phyloP scores from a whole-genome alignment of 169 alveolate species.

The Babesia divergens region DNA sequence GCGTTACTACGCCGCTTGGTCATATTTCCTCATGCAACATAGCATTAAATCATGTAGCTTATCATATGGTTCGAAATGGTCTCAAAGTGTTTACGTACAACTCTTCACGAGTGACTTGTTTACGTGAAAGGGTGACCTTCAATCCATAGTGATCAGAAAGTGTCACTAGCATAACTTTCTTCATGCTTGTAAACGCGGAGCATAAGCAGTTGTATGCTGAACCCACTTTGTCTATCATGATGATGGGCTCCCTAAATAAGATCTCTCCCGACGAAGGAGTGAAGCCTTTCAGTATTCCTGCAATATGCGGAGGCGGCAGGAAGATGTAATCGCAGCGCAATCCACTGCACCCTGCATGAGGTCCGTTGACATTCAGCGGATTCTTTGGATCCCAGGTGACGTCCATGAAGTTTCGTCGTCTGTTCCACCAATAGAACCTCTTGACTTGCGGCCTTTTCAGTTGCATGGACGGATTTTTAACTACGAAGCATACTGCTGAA shows the following conservation, averaged over 20 bases:
- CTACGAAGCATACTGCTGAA: neutral
- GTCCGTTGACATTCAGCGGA: conserved; percentile 85
- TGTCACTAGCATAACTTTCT: conserved; percentile 81
- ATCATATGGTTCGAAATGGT: conserved; percentile 2
- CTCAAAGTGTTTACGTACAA: neutral
- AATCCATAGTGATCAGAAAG: conserved; percentile 86
- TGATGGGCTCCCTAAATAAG: conserved; percentile 82
- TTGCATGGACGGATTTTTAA: conserved; percentile 9
- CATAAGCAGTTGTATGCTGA: conserved; percentile 51
- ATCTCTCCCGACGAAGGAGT: conserved; percentile 79
- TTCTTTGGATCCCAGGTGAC: conserved; percentile 88
- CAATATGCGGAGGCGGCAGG: conserved; percentile 78
- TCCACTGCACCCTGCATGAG: conserved; percentile 86
- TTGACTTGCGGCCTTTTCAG: conserved; percentile 17
- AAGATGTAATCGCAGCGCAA: conserved; percentile 85
- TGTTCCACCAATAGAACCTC: conserved; percentile 27
- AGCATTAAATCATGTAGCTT: neutral
- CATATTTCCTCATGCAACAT: too few relatives aligned
- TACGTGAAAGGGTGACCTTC: conserved; percentile 68
- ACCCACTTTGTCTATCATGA: conserved; percentile 64
- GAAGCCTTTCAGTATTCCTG: conserved; percentile 71
- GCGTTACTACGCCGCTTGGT: too few relatives aligned
- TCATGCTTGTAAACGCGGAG: conserved; percentile 54
- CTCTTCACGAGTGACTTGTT: neutral
- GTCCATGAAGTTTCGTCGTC: conserved; percentile 50